Conservation (phyloP, 164 flowering plant genomes). For the Liquidambar formosana region DNA sequence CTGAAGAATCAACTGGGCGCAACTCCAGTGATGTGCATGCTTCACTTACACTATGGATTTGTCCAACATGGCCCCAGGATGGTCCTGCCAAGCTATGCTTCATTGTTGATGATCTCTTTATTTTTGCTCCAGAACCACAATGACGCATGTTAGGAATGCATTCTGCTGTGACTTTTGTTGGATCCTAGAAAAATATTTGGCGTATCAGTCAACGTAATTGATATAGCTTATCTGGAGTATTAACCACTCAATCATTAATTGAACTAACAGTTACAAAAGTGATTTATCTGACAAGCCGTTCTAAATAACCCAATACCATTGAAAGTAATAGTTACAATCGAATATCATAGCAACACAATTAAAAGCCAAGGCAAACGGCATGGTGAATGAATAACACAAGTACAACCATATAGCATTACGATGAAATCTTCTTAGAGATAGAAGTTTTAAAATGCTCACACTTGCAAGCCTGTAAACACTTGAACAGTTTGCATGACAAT, state of each 20-base stretch:
- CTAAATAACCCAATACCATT: too few relatives aligned
- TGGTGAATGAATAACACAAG: too few relatives aligned
- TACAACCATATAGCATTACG: too few relatives aligned
- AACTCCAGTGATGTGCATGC: conserved; percentile 21
- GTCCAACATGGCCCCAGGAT: conserved; percentile 24
- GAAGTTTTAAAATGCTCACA: too few relatives aligned
- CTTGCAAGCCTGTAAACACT: too few relatives aligned
- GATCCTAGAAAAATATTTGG: conserved; percentile 38
- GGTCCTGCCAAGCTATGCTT: conserved; percentile 22
- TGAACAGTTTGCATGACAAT: too few relatives aligned
- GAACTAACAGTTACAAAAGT: too few relatives aligned
- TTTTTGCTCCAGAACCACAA: conserved; percentile 77
- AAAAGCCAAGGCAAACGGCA: too few relatives aligned
- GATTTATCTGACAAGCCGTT: too few relatives aligned
- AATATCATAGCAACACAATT: too few relatives aligned
- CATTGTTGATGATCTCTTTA: conserved; percentile 60
- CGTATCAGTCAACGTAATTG: not conserved
- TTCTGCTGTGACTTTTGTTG: conserved; percentile 26
- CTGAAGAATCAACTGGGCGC: conserved; percentile 55
- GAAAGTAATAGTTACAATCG: too few relatives aligned
- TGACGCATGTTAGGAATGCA: conserved; percentile 30
- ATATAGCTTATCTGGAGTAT: not conserved
- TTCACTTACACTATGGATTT: conserved; percentile 23
- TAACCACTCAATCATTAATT: not conserved
- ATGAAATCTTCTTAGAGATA: too few relatives aligned